Evolutionary conservation across 2,329 filamentous ascomycete species (phyloP).

Genomic region (Colletotrichum sp.): DNA sequence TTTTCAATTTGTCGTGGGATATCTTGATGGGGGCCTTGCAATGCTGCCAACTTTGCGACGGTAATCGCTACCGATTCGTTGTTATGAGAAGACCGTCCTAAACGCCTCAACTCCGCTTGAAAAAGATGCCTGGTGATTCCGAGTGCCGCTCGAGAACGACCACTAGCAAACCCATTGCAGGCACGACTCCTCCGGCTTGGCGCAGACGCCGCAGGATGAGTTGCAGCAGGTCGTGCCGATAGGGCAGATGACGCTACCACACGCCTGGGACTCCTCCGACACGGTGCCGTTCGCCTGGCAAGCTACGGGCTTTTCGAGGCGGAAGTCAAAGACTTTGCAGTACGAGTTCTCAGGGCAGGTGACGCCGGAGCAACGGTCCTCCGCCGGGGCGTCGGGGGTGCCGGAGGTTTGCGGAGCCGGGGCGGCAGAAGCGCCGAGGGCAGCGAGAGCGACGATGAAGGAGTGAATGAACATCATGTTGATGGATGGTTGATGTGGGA

Average conservation of each 20-base stretch:
- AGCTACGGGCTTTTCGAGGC: background rate
- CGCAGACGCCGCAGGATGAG: constrained; percentile 21
- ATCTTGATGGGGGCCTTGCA: background rate
- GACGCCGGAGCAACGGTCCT: constrained; percentile 4
- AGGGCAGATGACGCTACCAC: constrained; percentile 14
- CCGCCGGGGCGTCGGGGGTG: background rate
- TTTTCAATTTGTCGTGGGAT: background rate
- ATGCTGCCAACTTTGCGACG: background rate
- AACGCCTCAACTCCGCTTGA: background rate
- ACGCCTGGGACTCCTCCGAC: background rate
- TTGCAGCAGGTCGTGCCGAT: constrained; percentile 26
- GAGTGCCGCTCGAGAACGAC: background rate
- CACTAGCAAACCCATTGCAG: constrained; percentile 16
- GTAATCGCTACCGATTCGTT: background rate
- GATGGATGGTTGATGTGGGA: background rate
- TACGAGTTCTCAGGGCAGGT: background rate
- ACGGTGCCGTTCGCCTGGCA: constrained; percentile 11
- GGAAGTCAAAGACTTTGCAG: constrained; percentile 14
- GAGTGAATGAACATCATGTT: constrained; percentile 4
- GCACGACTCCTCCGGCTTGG: constrained; percentile 11
- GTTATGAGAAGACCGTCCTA: background rate
- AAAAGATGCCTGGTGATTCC: background rate
- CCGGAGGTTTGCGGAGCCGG: background rate
- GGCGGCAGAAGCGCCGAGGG: background rate
- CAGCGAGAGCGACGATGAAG: background rate